Evolutionary conservation across 208 protist species (phyloP), one percentile per base, ranked within the genome.

Genomic region (Angomonas ambiguus): DNA sequence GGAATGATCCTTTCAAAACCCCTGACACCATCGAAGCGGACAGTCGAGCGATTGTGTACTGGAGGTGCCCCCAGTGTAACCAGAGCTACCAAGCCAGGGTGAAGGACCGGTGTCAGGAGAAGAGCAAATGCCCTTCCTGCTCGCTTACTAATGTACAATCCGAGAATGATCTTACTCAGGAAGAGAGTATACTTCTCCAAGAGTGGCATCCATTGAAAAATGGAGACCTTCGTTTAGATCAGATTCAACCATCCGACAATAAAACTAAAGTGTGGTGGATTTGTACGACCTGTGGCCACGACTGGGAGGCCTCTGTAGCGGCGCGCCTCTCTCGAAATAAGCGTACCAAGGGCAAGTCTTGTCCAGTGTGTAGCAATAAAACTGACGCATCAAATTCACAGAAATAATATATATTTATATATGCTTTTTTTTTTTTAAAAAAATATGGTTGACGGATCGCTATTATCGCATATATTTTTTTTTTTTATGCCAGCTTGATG

Each of bases 171-270:
- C 69, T 77, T 25, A 67, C 53, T 11, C 64, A 79, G 13, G 70
- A 78, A 51, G 76, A 79, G 28, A 72, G 65, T 58, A 68, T 64
- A 22, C 56, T 90, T 59, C 68, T 76, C 60, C 83, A 86, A 60
- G 88, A 94, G 69, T 92, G 82, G 82, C 88, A 94, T 59, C 85
- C 88, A 4, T 63, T 91, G 13, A 88, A 89, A 63, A 94, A 94
- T 64, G 88, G 88, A 11, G 84, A 94, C 57, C 70, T 94, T n/a
- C 72, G 72, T 1, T 61, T 88, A 8, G 82, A 85, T 20, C 71
- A 85, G 38, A 49, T 93, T 10, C 33, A 69, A 18, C 69, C 76
- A 51, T 76, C 64, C 2, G 79, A 87, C 57, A 60, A 32, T 24
- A 77, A 76, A 62, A 88, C 82, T 51, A 87, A 87, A 67, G 64